Conservation (phyloP, 2,329 filamentous ascomycete species). For the Trichoderma citrinoviride region DNA sequence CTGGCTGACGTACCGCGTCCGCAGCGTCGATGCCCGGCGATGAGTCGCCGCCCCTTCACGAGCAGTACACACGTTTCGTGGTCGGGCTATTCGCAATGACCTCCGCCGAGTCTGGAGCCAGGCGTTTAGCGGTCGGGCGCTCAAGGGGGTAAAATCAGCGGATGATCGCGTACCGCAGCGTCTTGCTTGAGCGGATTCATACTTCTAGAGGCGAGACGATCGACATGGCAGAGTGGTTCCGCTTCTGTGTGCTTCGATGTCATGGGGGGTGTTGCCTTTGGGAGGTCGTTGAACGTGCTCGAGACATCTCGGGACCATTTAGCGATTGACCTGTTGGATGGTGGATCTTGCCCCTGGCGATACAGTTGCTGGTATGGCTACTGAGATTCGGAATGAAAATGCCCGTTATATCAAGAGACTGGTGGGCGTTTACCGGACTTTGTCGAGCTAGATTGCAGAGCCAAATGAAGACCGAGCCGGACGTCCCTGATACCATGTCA, state of each 20-base stretch:
- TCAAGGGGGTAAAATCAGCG: neutral
- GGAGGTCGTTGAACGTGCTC: constrained; percentile 38
- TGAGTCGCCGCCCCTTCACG: neutral
- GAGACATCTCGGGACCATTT: constrained; percentile 8
- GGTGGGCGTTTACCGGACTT: neutral
- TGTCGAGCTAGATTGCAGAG: neutral
- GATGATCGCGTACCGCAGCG: neutral
- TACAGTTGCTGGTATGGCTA: neutral
- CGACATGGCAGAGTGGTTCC: constrained; percentile 34
- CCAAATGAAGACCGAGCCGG: neutral
- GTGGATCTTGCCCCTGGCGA: neutral
- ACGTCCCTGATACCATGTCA: neutral
- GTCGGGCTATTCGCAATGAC: neutral
- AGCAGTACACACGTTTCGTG: neutral
- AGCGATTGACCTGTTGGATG: neutral
- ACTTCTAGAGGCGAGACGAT: constrained; percentile 23
- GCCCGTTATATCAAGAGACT: neutral
- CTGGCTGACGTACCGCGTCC: neutral
- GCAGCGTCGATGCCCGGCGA: neutral
- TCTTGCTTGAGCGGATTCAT: neutral
- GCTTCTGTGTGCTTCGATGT: constrained; percentile 40
- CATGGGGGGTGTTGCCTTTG: constrained; percentile 42
- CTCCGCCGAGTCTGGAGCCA: neutral
- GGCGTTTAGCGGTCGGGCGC: neutral
- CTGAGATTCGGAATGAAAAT: neutral